Evolutionary conservation across 106 monocot genomes (phyloP).

Genomic region (Dendrobium huoshanense): DNA sequence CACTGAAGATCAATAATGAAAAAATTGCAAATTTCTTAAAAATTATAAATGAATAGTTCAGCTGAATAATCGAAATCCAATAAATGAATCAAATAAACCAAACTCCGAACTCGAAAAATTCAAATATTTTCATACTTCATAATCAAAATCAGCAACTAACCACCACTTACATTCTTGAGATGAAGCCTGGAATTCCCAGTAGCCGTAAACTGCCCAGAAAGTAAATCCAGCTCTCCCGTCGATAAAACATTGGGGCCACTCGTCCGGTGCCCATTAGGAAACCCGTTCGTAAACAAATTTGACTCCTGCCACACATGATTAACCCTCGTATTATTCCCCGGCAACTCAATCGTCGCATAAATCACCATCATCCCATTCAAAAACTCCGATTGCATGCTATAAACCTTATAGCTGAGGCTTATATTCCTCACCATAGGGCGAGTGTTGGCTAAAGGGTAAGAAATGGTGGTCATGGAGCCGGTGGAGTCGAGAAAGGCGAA

Average conservation of each 20-base stretch:
- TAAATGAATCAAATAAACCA: neutral
- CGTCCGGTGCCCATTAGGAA: neutral
- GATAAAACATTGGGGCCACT: slow-evolving; percentile 6
- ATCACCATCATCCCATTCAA: slow-evolving; percentile 25
- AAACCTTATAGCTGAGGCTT: slow-evolving; percentile 27
- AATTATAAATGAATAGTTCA: neutral
- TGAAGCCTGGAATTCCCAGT: slow-evolving; percentile 26
- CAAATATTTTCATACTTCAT: too few relatives aligned
- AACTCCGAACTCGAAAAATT: too few relatives aligned
- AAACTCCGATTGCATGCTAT: slow-evolving; percentile 18
- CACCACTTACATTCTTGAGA: slow-evolving; percentile 52
- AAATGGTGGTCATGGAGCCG: slow-evolving; percentile 21
- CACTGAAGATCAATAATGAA: neutral
- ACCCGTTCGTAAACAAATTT: neutral
- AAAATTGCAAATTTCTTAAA: too few relatives aligned
- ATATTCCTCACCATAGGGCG: slow-evolving; percentile 13
- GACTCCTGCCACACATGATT: slow-evolving; percentile 47
- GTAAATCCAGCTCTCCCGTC: slow-evolving; percentile 22
- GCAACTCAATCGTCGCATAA: slow-evolving; percentile 30
- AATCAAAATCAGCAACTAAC: neutral
- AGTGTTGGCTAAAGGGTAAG: slow-evolving; percentile 15
- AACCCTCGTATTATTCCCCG: slow-evolving; percentile 18
- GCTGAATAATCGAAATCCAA: neutral
- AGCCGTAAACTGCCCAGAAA: slow-evolving; percentile 14
- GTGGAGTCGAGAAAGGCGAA: slow-evolving; percentile 21